phyloP scores from a whole-genome alignment of 306 rosid species.

The Ziziphus jujuba region DNA sequence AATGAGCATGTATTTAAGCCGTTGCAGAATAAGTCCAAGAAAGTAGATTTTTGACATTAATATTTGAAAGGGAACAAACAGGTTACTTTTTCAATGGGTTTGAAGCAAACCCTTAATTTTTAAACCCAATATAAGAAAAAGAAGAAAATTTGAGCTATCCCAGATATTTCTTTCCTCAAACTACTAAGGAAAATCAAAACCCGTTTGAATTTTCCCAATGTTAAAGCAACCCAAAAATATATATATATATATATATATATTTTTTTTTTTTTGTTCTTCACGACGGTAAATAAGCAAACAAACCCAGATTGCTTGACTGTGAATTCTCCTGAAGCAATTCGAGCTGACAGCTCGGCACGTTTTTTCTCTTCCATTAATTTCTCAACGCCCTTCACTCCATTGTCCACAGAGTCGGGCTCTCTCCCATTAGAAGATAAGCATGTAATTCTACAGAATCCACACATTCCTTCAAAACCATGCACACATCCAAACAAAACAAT shows the following conservation, averaged over 20 bases:
- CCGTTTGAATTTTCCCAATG: conserved; percentile 1
- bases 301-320: conserved; percentile 73
- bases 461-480: conserved; percentile 29
- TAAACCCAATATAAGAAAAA: not conserved
- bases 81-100: not conserved
- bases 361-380: conserved; percentile 44
- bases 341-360: conserved; percentile 65
- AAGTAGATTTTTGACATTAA: too few relatives aligned
- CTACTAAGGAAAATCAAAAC: too few relatives aligned
- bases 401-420: conserved; percentile 49
- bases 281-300: not conserved
- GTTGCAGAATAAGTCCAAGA: too few relatives aligned
- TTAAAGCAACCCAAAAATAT: not conserved
- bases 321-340: conserved; percentile 82
- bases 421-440: conserved; percentile 71
- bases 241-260: too few relatives aligned
- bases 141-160: not conserved
- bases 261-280: not conserved
- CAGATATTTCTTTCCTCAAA: not conserved
- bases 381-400: conserved; percentile 42
- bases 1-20: not conserved
- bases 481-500: not conserved
- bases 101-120: conserved; percentile 7
- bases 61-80: not conserved
- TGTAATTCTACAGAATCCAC: conserved; percentile 35